Base-by-base conservation (phyloP, 805 yeast genomes). In the Blastobotrys americana region DNA sequence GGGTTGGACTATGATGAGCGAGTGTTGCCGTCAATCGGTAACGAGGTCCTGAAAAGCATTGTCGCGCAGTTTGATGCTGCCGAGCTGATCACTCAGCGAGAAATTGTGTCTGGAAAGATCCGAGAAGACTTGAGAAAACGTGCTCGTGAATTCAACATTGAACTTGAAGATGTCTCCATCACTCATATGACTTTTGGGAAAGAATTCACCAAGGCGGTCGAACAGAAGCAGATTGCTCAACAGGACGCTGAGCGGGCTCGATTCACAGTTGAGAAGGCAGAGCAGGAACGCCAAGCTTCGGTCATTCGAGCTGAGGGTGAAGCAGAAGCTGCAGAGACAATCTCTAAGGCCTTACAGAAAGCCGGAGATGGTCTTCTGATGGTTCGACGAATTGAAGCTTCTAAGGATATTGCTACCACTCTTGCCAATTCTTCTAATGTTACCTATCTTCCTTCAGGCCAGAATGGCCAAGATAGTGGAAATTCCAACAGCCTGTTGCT, bases 231-330 rank as follows among this genome's bases (percentile, higher is more conserved):
- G 69, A 94, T 93, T 68, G 98, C 98, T 25, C 98, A 93, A 70
- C 98, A 93, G 69, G 98, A 93, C 63, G 97, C 98, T 19, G 97
- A 93, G 71, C 77, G 98, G 55, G 96, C 97, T 47, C 84, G 83
- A 60, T 93, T 78, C 61, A 72, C 86, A 43, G 97, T 93, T 45
- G 97, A 89, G 61, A 84, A 84, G 63, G 97, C 97, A 5, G 97
- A 93, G 66, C 98, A 93, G 70, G 97, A 90, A 66, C 79, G 95
- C 63, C 89, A 84, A 65, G 98, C 97, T 2, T 72, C 85, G 39
- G 87, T 93, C 57, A 89, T 93, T 55, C 80, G 97, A 59, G 98
- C 98, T 22, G 98, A 93, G 68, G 98, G 97, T 69, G 98, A 93
- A 70, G 98, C 98, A 41, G 97, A 93, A 66, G 87, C 96, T 47